Conservation (phyloP, 371 early-diverging fungal species). For the Mucor mucedo region DNA sequence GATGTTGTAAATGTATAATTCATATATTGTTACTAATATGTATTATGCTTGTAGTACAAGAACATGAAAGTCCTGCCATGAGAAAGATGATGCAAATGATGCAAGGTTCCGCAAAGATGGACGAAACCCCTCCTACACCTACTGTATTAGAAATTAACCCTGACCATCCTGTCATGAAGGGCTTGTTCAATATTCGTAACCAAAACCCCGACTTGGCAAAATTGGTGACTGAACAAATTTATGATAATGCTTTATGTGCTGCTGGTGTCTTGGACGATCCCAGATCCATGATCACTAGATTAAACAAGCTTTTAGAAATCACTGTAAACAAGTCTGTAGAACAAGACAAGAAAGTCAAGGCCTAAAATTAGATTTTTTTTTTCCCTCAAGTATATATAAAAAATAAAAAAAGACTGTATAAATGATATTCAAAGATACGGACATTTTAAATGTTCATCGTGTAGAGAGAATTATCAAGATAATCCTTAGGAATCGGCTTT, state of each 20-base stretch:
- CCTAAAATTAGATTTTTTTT: slow-evolving; percentile 5
- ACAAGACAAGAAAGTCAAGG: slow-evolving; percentile 54
- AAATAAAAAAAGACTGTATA: slow-evolving; percentile 1
- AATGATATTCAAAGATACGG: neutral
- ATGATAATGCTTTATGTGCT: slow-evolving; percentile 80
- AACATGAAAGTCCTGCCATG: slow-evolving; percentile 79
- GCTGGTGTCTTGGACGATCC: slow-evolving; percentile 84
- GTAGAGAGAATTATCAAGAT: too few species aligned
- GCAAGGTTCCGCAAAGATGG: slow-evolving; percentile 70
- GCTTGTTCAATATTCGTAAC: slow-evolving; percentile 64
- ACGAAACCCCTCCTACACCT: slow-evolving; percentile 54
- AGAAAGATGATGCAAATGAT: slow-evolving; percentile 79
- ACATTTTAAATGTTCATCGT: too few species aligned
- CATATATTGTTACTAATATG: too few species aligned
- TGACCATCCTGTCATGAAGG: slow-evolving; percentile 76
- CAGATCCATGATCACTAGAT: slow-evolving; percentile 73
- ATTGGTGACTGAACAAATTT: slow-evolving; percentile 66
- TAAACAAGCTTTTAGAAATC: slow-evolving; percentile 72
- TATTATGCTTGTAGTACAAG: slow-evolving; percentile 51
- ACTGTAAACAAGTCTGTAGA: slow-evolving; percentile 45
- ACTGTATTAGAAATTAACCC: slow-evolving; percentile 88
- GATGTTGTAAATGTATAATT: neutral
- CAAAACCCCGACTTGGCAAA: slow-evolving; percentile 68
- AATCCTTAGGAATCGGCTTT: too few species aligned
- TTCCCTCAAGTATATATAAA: neutral